Base-by-base conservation (phyloP, 2,329 filamentous ascomycete genomes). In the Aspergillus sp. region DNA sequence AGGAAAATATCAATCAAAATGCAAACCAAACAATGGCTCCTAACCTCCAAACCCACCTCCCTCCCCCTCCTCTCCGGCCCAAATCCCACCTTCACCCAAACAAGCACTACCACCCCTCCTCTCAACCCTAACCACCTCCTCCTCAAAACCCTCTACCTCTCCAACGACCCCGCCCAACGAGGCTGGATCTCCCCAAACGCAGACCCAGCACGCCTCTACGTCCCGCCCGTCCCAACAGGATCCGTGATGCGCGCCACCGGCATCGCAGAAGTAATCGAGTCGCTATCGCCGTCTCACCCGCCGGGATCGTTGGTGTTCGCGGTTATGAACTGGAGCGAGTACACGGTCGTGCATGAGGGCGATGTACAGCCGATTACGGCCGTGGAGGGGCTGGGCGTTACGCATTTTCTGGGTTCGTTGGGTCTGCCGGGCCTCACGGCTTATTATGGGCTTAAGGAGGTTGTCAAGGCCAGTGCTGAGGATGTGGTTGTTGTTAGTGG, bases 151-250 rank as follows among this genome's bases (percentile, higher is more conserved):
- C 52, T 70, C 12, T 75, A 67, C 55, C 54, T 77, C 40, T 76
- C 73, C 48, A 78, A 77, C 48, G 75, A 78, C 57, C 75, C 76
- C 1, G 75, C 73, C 4, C 74, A 77, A 53, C 68, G 75, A 43
- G 66, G 64, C 36, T 76, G 74, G 73, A 76, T 78, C 47, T 62
- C 71, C 45, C 56, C 64, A 26, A 54, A 52, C 43, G 54, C 61
- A 10, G 60, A 69, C 35, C 59, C 69, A 1, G 67, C 67, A 27
- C 69, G 74, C 33, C 62, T 75, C 6, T 78, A 78, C 56, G 58
- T 67, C 1, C 57, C 64, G 0, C 74, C 74, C 7, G 71, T 77
- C 7, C 34, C 64, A 13, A 43, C 67, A 33, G 69, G 69, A 49
- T 61, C 62, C 1, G 36, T 59, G 5, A 72, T 74, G 70, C 49